Evolutionary conservation across 2,329 filamentous ascomycete genomes (phyloP), one percentile per base, ranked within the genome.

Genomic region (Trichophaea hybrida): DNA sequence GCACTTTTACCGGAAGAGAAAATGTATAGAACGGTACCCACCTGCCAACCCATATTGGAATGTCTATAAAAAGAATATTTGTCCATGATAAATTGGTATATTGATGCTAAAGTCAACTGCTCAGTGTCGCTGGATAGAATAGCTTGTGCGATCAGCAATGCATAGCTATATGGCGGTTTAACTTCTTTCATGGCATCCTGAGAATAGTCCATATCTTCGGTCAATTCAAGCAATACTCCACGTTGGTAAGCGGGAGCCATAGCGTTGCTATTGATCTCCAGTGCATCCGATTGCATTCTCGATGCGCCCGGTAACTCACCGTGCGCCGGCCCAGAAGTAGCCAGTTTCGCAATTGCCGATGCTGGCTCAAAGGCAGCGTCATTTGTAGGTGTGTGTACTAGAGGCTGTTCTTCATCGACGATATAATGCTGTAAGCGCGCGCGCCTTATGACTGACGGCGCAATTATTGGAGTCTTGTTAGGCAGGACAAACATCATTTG

Each of bases 401-500:
- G 61, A 31, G 59, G 61, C 17, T 56, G 40, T 43, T 65, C 63
- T 44, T 65, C 63, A 32, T 65, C 63, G 15, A 57, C 35, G 34
- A 59, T 57, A 48, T 60, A 61, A 32, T 40, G 17, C 4, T 43
- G 58, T 31, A 63, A 58, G 34, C 64, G 65, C 7, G 62, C 63
- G 38, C 65, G 63, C 5, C 63, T 62, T 54, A 69, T 59, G 34
- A 69, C 60, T n/a, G 62, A 58, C 24, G 65, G 60, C 33, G 64
- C 60, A 35, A 69, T 65, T 38, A 59, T 56, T 15, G 65, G 63
- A 12, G 64, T 59, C 32, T 86, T 84, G 31, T 81, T 82, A 0
- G 93, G 91, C n/a, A 94, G 80, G 52, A 96, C 88, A 72, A 98
- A 98, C 77, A 97, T 91, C 93, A 98, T 98, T 75, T 98, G 91